These are phyloP conservation scores for Russula sp. DNA, from an alignment of 768 basidiomycete species.

Conservation along the genomic window DNA sequence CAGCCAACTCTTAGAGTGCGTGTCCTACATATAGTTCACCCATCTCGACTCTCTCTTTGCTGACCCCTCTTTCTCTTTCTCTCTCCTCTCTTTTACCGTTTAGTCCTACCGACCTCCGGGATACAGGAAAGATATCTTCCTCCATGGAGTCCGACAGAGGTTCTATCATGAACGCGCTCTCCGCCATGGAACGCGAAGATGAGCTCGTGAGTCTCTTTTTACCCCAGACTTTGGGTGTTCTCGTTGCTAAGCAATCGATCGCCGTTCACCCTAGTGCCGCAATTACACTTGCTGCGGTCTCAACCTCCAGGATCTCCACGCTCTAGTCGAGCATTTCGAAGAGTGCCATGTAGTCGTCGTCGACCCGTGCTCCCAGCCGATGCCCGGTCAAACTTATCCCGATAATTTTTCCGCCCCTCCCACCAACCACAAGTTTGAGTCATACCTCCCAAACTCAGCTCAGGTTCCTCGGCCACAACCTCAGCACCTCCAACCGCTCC, in stretches of 20 bases:
- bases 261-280: slow-evolving; percentile 54
- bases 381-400: slow-evolving; percentile 22
- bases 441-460: slow-evolving; percentile 1
- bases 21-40: slow-evolving; percentile 26
- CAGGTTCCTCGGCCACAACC: slow-evolving; percentile 12
- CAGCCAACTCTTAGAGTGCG: slow-evolving; percentile 63
- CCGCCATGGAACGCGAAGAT: slow-evolving; percentile 63
- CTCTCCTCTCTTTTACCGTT: background rate
- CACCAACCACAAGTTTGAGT: slow-evolving; percentile 21
- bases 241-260: slow-evolving; percentile 24
- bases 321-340: slow-evolving; percentile 90
- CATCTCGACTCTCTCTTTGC: too few species aligned
- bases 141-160: slow-evolving; percentile 62
- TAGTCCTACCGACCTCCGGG: slow-evolving; percentile 47
- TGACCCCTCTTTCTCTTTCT: background rate
- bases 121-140: slow-evolving; percentile 46
- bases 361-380: slow-evolving; percentile 41
- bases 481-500: slow-evolving; percentile 33
- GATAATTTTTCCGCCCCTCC: slow-evolving; percentile 22
- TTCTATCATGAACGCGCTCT: slow-evolving; percentile 61
- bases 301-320: slow-evolving; percentile 70
- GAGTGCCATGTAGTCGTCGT: slow-evolving; percentile 82
- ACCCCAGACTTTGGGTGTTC: background rate
- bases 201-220: slow-evolving; percentile 55
- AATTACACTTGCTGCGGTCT: slow-evolving; percentile 91